Percentiles rank a stretch among this genome's conserved stretches.
phyloP scores from a whole-genome alignment of 768 basidiomycete genomes.

The Ephemerocybe angulata region DNA sequence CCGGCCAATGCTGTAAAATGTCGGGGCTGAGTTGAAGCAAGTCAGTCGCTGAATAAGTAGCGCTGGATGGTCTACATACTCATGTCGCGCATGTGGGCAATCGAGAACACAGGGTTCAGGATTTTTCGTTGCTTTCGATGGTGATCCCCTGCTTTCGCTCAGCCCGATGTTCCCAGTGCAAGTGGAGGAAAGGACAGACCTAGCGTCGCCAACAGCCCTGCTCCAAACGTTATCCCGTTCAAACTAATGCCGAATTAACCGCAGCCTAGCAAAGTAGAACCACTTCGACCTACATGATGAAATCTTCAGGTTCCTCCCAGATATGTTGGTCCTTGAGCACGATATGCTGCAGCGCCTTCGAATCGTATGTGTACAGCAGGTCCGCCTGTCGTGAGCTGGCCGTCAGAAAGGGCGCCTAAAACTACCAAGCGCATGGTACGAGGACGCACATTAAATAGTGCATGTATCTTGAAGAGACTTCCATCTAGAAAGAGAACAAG shows the following conservation, averaged over 20 bases:
- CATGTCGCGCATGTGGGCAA: conserved; percentile 33
- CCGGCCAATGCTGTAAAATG: conserved; percentile 27
- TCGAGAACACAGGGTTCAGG: conserved; percentile 36
- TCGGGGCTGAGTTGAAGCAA: conserved; percentile 23
- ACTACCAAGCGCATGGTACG: not conserved
- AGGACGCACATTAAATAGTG: conserved; percentile 32
- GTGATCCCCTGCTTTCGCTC: conserved; percentile 29
- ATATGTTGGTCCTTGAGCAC: conserved; percentile 37
- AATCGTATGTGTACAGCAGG: conserved; percentile 39
- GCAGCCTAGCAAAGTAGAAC: conserved; percentile 11
- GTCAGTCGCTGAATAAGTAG: not conserved
- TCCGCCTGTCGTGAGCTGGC: not conserved
- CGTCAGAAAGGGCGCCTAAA: too few species aligned
- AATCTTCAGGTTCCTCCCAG: conserved; percentile 15
- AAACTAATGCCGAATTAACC: not conserved
- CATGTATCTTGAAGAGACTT: conserved; percentile 30
- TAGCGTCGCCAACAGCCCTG: conserved; percentile 6
- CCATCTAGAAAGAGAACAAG: too few species aligned
- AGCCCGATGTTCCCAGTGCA: too few species aligned
- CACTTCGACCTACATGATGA: conserved; percentile 5
- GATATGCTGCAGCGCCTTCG: conserved; percentile 43
- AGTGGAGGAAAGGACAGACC: not conserved
- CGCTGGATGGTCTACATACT: conserved; percentile 16
- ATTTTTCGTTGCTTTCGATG: conserved; percentile 40
- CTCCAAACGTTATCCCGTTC: conserved; percentile 3